Evolutionary conservation across 2,329 filamentous ascomycete species (phyloP).

Genomic region (Alternaria sp.): DNA sequence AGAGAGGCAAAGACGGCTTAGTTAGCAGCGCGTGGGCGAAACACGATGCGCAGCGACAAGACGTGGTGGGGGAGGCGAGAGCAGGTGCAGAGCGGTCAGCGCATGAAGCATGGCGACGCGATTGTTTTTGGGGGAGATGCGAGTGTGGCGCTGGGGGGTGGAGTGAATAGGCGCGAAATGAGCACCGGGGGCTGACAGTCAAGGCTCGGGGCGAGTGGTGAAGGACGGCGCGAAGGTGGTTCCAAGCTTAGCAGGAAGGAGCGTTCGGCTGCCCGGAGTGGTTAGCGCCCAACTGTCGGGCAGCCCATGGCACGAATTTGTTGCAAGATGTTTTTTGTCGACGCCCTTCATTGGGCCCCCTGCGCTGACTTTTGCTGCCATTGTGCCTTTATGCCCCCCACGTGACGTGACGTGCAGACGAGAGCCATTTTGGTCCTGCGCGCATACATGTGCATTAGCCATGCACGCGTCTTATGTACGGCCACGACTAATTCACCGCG

Average conservation of each 20-base stretch:
- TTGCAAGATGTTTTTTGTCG: constrained; percentile 25
- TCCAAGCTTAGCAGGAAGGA: constrained; percentile 23
- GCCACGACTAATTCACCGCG: constrained; percentile 24
- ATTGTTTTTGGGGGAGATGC: constrained; percentile 14
- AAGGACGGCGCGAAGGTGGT: constrained; percentile 28
- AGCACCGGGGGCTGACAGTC: constrained; percentile 36
- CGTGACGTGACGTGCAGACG: constrained; percentile 29
- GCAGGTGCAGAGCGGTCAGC: constrained; percentile 22
- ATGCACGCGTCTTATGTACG: constrained; percentile 32
- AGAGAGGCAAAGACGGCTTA: constrained; percentile 17
- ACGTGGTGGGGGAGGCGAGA: constrained; percentile 11
- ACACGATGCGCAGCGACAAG: constrained; percentile 14
- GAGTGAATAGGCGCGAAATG: constrained; percentile 35
- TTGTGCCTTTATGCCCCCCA: constrained; percentile 9
- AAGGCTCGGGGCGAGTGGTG: constrained; percentile 30
- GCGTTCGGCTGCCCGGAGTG: constrained; percentile 22
- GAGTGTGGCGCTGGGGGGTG: constrained; percentile 21
- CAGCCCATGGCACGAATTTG: constrained; percentile 15
- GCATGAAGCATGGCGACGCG: constrained; percentile 27
- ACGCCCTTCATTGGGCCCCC: constrained; percentile 16
- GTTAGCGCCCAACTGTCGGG: constrained; percentile 6
- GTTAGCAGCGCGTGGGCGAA: constrained; percentile 16
- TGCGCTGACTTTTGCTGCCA: constrained; percentile 17
- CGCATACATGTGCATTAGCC: constrained; percentile 23
- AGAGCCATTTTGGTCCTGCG: constrained; percentile 9